Evolutionary conservation across 306 rosid genomes (phyloP).

Genomic region (Abrus precatorius): DNA sequence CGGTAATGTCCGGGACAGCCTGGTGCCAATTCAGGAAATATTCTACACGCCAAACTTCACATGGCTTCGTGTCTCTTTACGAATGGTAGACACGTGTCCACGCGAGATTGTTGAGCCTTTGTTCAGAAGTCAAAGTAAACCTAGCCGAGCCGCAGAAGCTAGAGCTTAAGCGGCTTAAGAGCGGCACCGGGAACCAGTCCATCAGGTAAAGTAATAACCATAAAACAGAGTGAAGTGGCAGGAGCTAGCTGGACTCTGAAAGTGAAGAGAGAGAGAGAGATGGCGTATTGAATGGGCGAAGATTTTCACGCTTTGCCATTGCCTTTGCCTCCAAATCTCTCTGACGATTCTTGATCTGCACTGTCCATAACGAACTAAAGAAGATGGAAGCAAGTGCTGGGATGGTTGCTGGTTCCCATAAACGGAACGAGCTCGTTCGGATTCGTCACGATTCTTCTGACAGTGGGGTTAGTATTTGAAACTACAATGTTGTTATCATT

Average conservation of each 20-base stretch:
- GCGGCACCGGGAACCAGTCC: slow-evolving; percentile 46
- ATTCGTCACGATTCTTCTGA: slow-evolving; percentile 95
- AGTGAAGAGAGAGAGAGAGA: slow-evolving; percentile 43
- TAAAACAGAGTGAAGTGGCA: slow-evolving; percentile 39
- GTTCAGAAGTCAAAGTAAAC: background rate
- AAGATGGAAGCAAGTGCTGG: slow-evolving; percentile 91
- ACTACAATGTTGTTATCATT: slow-evolving; percentile 34
- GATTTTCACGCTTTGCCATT: slow-evolving; percentile 49
- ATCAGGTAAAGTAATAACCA: slow-evolving; percentile 52
- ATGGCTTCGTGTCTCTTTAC: background rate
- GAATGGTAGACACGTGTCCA: slow-evolving; percentile 21
- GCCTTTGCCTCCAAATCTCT: slow-evolving; percentile 43
- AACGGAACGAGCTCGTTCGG: slow-evolving; percentile 92
- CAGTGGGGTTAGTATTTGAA: slow-evolving; percentile 69
- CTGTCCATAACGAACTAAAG: background rate
- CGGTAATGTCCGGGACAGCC: slow-evolving; percentile 59
- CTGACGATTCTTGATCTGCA: slow-evolving; percentile 38
- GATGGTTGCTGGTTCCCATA: slow-evolving; percentile 96
- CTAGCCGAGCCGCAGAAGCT: slow-evolving; percentile 20
- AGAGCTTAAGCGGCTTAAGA: slow-evolving; percentile 3
- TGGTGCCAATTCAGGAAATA: slow-evolving; percentile 50
- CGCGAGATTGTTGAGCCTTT: background rate
- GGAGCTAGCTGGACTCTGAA: slow-evolving; percentile 41
- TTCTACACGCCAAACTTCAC: background rate
- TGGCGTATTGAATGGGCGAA: slow-evolving; percentile 77